These are phyloP conservation scores for Kwoniella dendrophila DNA, from an alignment of 768 basidiomycete genomes.

Conservation along the genomic window DNA sequence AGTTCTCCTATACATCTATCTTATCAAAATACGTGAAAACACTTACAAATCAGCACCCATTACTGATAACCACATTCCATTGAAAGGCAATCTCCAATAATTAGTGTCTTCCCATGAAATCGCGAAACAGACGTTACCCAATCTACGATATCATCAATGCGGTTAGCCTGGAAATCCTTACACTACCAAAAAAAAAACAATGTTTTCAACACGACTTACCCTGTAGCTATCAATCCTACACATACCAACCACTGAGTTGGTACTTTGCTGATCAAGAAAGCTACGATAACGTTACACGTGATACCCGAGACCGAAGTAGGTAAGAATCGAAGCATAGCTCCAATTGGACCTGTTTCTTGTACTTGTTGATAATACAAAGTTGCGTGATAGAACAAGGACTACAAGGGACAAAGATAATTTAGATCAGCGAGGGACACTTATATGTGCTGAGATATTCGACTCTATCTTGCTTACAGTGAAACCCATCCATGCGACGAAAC, in stretches of 20 bases:
- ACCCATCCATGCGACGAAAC: constrained; percentile 48
- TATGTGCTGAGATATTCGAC: not conserved
- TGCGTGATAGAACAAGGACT: constrained; percentile 26
- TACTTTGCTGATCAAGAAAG: constrained; percentile 42
- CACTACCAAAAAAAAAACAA: too few species aligned
- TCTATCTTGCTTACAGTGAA: constrained; percentile 38
- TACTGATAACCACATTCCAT: constrained; percentile 38
- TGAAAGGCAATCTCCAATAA: constrained; percentile 43
- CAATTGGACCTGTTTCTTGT: constrained; percentile 16
- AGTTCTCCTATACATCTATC: not conserved
- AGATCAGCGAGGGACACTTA: too few species aligned
- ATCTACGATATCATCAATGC: constrained; percentile 8
- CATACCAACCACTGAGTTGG: constrained; percentile 50
- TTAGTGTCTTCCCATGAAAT: constrained; percentile 25
- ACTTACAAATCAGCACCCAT: constrained; percentile 47
- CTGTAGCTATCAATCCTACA: constrained; percentile 49
- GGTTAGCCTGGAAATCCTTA: constrained; percentile 30
- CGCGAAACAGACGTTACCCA: constrained; percentile 43
- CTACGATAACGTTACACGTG: constrained; percentile 45
- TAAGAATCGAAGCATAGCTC: constrained; percentile 37
- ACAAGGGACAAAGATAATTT: not conserved
- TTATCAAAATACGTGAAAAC: not conserved
- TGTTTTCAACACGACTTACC: constrained; percentile 45
- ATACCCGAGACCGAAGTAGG: constrained; percentile 44
- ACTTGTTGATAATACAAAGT: constrained; percentile 26